Conservation (phyloP, 257 asterid genomes). For the Solanum boliviense region DNA sequence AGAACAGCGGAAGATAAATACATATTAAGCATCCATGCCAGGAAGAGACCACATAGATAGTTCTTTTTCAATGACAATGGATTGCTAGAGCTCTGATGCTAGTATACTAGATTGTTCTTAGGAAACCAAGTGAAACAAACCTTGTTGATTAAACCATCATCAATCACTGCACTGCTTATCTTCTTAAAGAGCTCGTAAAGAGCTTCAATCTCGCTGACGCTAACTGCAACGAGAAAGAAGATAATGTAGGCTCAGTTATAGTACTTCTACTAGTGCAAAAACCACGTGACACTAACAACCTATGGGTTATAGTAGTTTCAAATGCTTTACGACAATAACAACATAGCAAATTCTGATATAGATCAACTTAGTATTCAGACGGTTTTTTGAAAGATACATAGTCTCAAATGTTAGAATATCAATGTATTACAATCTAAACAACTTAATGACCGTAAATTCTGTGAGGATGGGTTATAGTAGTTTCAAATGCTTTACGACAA, state of each 20-base stretch:
- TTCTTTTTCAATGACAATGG: neutral
- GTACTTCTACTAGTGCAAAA: neutral
- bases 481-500: too few species aligned
- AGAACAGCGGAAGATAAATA: neutral
- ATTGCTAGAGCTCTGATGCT: neutral
- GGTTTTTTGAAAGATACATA: neutral
- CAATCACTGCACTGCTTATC: constrained; percentile 98
- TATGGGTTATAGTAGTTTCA: neutral
- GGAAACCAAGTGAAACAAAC: constrained; percentile 14
- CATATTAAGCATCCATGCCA: neutral
- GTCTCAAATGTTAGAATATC: neutral
- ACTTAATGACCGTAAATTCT: neutral
- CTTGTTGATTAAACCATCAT: constrained; percentile 97
- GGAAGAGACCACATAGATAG: neutral
- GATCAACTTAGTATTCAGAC: neutral
- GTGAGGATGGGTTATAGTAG: neutral
- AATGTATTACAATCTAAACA: neutral
- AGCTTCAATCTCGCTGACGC: constrained; percentile 98
- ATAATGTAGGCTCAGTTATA: neutral
- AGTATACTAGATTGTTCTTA: neutral
- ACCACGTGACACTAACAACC: neutral
- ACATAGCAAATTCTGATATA: neutral
- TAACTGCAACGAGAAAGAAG: constrained; percentile 44
- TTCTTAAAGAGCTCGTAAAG: constrained; percentile 92
- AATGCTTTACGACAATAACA: neutral